phyloP scores from a whole-genome alignment of 768 basidiomycete genomes.

The Pleurotus eryngii region DNA sequence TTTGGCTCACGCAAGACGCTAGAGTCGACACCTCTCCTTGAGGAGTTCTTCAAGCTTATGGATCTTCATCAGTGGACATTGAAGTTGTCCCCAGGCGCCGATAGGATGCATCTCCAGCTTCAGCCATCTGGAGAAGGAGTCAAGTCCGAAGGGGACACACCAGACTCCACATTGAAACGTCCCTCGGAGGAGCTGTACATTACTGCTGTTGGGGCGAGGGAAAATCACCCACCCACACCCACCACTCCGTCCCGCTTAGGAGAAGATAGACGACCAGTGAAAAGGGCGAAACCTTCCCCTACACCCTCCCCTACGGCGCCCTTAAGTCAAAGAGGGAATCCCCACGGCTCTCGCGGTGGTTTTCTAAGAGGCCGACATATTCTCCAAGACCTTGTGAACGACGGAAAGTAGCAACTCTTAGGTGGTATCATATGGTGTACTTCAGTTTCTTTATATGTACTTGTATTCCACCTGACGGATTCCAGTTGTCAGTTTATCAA shows the following conservation, averaged over 20 bases:
- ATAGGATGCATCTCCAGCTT: slow-evolving; percentile 39
- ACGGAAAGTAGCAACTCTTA: not conserved
- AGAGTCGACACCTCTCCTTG: slow-evolving; percentile 52
- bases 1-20: slow-evolving; percentile 86
- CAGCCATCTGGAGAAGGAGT: not conserved
- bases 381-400: slow-evolving; percentile 1
- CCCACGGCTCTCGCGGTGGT: not conserved
- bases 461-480: no score
- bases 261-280: not conserved
- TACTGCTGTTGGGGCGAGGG: not conserved
- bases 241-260: not conserved
- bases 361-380: slow-evolving; percentile 1
- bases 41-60: slow-evolving; percentile 78
- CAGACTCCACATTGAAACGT: not conserved
- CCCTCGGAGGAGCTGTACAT: not conserved
- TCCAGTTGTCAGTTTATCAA: no score
- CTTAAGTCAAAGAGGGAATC: not conserved
- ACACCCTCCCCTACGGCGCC: not conserved
- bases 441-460: no score
- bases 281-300: not conserved
- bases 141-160: not conserved
- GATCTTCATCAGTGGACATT: slow-evolving; percentile 70
- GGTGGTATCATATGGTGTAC: no score
- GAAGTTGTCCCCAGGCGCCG: slow-evolving; percentile 49
- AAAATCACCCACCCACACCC: not conserved